These are phyloP conservation scores for Scleromitrula shiraiana DNA, from an alignment of 2,329 filamentous ascomycete species.

Conservation along the genomic window DNA sequence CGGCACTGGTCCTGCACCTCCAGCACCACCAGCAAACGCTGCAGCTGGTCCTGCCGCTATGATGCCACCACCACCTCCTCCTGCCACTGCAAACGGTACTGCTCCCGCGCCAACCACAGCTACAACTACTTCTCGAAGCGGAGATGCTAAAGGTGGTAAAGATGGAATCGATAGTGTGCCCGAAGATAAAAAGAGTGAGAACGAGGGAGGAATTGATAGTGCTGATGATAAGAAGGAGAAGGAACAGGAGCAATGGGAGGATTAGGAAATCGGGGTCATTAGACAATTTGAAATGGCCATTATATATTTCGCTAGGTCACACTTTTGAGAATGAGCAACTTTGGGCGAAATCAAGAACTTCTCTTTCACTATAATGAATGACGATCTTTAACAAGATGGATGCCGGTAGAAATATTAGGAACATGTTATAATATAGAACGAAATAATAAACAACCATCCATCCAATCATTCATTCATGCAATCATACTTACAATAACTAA, in stretches of 20 bases:
- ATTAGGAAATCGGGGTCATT: no score
- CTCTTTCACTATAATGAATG: no score
- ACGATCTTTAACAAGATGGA: no score
- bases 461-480: background rate
- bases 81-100: background rate
- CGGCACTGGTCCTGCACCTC: background rate
- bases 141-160: background rate
- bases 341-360: no score
- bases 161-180: background rate
- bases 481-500: slow-evolving; percentile 24
- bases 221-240: background rate
- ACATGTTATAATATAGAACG: no score
- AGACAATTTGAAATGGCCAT: no score
- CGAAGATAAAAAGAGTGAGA: background rate
- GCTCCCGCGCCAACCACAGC: background rate
- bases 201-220: background rate
- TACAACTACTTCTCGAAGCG: background rate
- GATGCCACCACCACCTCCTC: background rate
- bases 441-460: background rate
- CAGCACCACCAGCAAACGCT: background rate
- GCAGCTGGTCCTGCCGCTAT: no score
- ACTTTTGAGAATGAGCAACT: no score
- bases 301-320: no score
- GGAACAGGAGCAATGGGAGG: no score
- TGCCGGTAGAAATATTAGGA: no score